phyloP scores from a whole-genome alignment of 495 filamentous ascomycete species.

The Aspergillus ellipticus region DNA sequence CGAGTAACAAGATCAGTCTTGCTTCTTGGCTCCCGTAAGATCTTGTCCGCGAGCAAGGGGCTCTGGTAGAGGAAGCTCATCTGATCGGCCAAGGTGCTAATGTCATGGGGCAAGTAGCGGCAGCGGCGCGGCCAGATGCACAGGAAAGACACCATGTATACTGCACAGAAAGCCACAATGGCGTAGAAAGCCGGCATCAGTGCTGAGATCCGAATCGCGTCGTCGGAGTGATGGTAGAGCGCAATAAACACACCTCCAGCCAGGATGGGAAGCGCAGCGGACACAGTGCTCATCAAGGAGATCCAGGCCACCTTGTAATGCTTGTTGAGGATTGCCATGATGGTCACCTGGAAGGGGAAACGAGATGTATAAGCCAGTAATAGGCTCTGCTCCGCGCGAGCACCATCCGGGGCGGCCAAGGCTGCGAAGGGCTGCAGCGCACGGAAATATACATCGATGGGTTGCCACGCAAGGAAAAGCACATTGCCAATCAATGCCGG shows the following conservation, averaged over 20 bases:
- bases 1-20: slow-evolving; percentile 62
- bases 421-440: slow-evolving; percentile 71
- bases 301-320: slow-evolving; percentile 71
- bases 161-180: slow-evolving; percentile 59
- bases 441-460: slow-evolving; percentile 71
- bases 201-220: slow-evolving; percentile 62
- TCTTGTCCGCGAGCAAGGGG: slow-evolving; percentile 61
- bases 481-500: slow-evolving; percentile 72
- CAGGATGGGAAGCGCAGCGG: slow-evolving; percentile 67
- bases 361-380: slow-evolving; percentile 69
- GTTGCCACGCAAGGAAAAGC: slow-evolving; percentile 72
- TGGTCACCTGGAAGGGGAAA: slow-evolving; percentile 59
- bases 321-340: slow-evolving; percentile 57
- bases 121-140: slow-evolving; percentile 52
- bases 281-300: slow-evolving; percentile 60
- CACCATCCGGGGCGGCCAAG: slow-evolving; percentile 55
- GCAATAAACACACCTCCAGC: slow-evolving; percentile 80
- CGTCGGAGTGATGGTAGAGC: slow-evolving; percentile 52
- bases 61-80: slow-evolving; percentile 70
- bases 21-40: slow-evolving; percentile 56
- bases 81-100: slow-evolving; percentile 69
- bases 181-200: slow-evolving; percentile 65
- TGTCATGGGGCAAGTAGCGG: slow-evolving; percentile 65
- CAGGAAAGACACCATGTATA: slow-evolving; percentile 64
- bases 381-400: slow-evolving; percentile 62